Conservation (phyloP, 31 red algal species). For the Asparagopsis taxiformis region DNA sequence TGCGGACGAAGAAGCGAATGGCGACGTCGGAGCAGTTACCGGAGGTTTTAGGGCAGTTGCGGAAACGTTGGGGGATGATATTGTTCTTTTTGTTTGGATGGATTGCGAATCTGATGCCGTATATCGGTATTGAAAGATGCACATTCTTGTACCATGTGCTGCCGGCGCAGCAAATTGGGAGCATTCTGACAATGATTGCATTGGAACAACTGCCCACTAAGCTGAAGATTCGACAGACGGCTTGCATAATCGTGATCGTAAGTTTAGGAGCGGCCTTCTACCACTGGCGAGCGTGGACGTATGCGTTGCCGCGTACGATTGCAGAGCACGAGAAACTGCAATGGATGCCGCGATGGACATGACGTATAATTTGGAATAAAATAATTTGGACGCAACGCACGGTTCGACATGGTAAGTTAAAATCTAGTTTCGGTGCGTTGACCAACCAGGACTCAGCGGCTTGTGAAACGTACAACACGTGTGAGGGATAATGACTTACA, state of each 20-base stretch:
- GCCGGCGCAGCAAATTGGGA: constrained; percentile 31
- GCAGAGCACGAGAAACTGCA: constrained; percentile 42
- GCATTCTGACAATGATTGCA: constrained; percentile 42
- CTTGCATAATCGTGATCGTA: constrained; percentile 3
- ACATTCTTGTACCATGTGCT: constrained; percentile 95
- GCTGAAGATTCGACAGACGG: constrained; percentile 3
- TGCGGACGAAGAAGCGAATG: background rate
- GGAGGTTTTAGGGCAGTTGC: background rate
- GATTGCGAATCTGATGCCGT: constrained; percentile 86
- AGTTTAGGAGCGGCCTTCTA: constrained; percentile 45
- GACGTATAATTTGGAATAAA: background rate
- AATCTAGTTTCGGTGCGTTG: background rate
- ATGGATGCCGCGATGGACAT: constrained; percentile 73
- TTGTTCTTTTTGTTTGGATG: constrained; percentile 62
- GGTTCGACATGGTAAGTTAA: background rate
- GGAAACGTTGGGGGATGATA: constrained; percentile 6
- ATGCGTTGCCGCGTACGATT: constrained; percentile 31
- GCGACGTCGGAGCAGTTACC: background rate
- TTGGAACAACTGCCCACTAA: constrained; percentile 21
- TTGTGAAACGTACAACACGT: background rate
- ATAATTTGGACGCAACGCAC: background rate
- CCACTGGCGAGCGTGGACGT: constrained; percentile 70
- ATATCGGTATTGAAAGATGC: constrained; percentile 77
- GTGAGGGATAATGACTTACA: too few relatives aligned
- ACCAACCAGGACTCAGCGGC: background rate